Base-by-base conservation (phyloP, 805 yeast species). In the Cyberlindnera saturnus region DNA sequence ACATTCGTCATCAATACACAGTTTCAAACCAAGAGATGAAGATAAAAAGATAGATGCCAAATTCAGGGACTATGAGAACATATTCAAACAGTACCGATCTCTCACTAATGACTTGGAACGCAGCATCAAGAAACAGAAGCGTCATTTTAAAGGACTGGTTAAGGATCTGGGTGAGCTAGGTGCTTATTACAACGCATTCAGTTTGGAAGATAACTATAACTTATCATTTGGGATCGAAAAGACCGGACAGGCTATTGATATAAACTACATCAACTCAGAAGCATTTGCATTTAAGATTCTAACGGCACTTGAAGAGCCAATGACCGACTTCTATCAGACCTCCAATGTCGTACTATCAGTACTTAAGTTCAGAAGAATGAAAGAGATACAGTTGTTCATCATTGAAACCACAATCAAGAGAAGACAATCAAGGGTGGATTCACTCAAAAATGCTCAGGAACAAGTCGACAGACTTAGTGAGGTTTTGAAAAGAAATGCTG, bases 191-290 rank as follows among this genome's bases (percentile, higher is more conserved):
- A 80, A 80, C 49, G 79, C 81, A 1, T 75, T 79, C 55, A 70
- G 79, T 46, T 61, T 80, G 29, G 82, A 80, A 50, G 66, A 67
- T 43, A 53, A 52, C 17, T 46, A 52, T 19, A 39, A 52, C 38
- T 34, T 81, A 40, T 76, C 93, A 1, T 57, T 79, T 4, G 69
- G 80, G 3, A 72, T 87, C 47, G 98, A 93, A 58, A 79, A 80
- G 48, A 77, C 88, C 26, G 97, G 98, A 1, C 89, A 86, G 56
- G 83, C 89, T 1, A 81, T 86, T 49, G 98, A 93, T 61, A 75
- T 81, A 33, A 78, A 75, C 32, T 80, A 75, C 47, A 74, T 81
- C 16, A 75, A 79, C 17, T 59, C 71, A 8, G 75, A 71, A 45
- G 67, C 69, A 20, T 49, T 71, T 34, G 61, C 64, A 3, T 53